Conservation (phyloP, 2,329 filamentous ascomycete genomes). For the Ambrosiella xylebori region DNA sequence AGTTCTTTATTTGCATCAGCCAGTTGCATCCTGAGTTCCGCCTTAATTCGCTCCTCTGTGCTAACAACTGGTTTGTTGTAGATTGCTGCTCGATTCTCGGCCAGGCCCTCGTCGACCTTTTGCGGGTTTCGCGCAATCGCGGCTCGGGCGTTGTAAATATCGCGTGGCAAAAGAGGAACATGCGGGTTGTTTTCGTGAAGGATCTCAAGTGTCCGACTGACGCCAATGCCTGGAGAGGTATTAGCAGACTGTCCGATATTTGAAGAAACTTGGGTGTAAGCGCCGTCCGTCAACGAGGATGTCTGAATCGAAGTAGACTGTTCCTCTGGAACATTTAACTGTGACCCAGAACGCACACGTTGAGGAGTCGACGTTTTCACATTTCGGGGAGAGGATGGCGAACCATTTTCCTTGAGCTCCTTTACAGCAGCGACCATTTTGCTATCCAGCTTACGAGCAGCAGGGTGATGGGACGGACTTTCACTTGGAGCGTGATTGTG, state of each 20-base stretch:
- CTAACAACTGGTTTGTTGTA: constrained; percentile 49
- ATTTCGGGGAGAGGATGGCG: constrained; percentile 17
- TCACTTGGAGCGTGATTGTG: constrained; percentile 52
- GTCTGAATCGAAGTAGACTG: not conserved
- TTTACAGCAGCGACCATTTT: constrained; percentile 53
- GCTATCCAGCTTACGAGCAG: constrained; percentile 47
- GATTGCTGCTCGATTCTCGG: constrained; percentile 44
- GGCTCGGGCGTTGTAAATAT: constrained; percentile 51
- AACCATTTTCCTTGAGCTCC: constrained; percentile 48
- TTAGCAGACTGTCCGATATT: constrained; percentile 11
- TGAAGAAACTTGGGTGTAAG: constrained; percentile 14
- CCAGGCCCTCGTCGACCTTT: constrained; percentile 41
- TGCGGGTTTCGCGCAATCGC: constrained; percentile 49
- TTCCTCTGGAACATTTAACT: not conserved
- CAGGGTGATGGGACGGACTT: constrained; percentile 48
- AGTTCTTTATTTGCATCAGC: constrained; percentile 40
- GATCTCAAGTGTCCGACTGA: constrained; percentile 48
- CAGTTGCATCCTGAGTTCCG: constrained; percentile 43
- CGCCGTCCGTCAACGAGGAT: not conserved
- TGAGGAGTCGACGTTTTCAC: not conserved
- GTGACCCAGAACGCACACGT: not conserved
- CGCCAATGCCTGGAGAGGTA: constrained; percentile 35
- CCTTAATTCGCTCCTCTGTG: constrained; percentile 45
- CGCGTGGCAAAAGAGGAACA: constrained; percentile 43
- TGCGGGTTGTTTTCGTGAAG: constrained; percentile 46